Evolutionary conservation across 2,329 filamentous ascomycete genomes (phyloP).

Genomic region (Calonectria pteridis): DNA sequence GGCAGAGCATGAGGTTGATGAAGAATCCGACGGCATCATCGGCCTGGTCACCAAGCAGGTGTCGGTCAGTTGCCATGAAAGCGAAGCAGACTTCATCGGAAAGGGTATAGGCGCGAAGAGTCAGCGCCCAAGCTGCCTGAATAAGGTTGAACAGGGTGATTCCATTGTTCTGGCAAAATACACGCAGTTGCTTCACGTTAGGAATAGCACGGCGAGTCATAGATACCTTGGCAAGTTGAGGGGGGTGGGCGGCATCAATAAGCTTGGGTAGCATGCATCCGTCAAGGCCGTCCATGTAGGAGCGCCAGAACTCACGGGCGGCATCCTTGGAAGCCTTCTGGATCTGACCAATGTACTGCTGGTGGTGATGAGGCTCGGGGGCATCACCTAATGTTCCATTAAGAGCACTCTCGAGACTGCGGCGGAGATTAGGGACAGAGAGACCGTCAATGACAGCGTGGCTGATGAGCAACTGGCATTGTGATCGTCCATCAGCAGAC

Average conservation of each 20-base stretch:
- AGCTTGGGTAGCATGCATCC: not conserved
- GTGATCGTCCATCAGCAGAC: not conserved
- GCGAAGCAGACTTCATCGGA: not conserved
- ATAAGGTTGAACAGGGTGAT: constrained; percentile 1
- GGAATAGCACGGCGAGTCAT: not conserved
- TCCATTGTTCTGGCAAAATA: not conserved
- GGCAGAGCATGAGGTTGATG: constrained; percentile 6
- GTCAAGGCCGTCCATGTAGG: not conserved
- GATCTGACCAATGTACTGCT: not conserved
- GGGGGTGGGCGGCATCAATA: not conserved
- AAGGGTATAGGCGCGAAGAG: not conserved
- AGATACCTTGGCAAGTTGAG: not conserved
- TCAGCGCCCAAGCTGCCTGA: not conserved
- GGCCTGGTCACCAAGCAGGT: not conserved
- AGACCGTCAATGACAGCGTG: not conserved
- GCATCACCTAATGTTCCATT: not conserved
- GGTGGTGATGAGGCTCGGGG: not conserved
- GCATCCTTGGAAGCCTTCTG: constrained; percentile 2
- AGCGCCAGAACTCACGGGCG: not conserved
- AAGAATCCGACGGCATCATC: constrained; percentile 1
- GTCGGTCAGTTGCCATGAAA: constrained; percentile 1
- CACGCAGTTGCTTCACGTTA: not conserved
- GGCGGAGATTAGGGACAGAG: not conserved
- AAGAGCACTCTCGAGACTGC: not conserved
- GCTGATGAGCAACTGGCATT: not conserved